Percentiles rank a stretch among this genome's conserved stretches.
phyloP scores from a whole-genome alignment of 805 yeast species.

The Yarrowia sp. region DNA sequence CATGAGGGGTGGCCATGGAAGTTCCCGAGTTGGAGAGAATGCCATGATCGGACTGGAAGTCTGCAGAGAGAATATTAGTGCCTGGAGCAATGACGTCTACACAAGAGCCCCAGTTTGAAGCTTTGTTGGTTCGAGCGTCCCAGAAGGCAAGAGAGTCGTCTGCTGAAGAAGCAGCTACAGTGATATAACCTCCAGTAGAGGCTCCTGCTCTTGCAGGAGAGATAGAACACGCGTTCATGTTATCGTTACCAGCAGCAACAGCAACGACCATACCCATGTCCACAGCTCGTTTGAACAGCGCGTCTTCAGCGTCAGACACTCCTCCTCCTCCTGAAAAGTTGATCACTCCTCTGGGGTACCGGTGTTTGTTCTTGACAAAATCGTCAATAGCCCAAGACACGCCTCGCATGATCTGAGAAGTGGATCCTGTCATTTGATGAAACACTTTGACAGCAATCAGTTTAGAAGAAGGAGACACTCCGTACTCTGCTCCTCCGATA shows the following conservation, averaged over 20 bases:
- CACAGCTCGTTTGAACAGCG: constrained; percentile 88
- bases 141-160: not conserved
- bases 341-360: constrained; percentile 39
- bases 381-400: not conserved
- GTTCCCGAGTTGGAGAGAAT: constrained; percentile 64
- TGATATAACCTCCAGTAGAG: constrained; percentile 53
- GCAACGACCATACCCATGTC: constrained; percentile 83
- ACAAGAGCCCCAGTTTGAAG: constrained; percentile 79
- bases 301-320: constrained; percentile 77
- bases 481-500: constrained; percentile 43
- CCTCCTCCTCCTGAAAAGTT: constrained; percentile 97
- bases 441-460: constrained; percentile 61
- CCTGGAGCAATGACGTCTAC: constrained; percentile 98
- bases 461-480: constrained; percentile 57
- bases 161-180: constrained; percentile 74
- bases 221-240: constrained; percentile 85
- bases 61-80: constrained; percentile 68
- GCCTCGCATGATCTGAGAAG: not conserved
- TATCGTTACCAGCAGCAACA: constrained; percentile 95
- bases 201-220: constrained; percentile 70
- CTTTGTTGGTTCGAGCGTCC: not conserved
- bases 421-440: constrained; percentile 39
- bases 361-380: constrained; percentile 41
- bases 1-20: constrained; percentile 98
- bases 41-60: constrained; percentile 34